Evolutionary conservation across 352 stramenopile genomes (phyloP).

Genomic region (Globisporangium carolinianum): DNA sequence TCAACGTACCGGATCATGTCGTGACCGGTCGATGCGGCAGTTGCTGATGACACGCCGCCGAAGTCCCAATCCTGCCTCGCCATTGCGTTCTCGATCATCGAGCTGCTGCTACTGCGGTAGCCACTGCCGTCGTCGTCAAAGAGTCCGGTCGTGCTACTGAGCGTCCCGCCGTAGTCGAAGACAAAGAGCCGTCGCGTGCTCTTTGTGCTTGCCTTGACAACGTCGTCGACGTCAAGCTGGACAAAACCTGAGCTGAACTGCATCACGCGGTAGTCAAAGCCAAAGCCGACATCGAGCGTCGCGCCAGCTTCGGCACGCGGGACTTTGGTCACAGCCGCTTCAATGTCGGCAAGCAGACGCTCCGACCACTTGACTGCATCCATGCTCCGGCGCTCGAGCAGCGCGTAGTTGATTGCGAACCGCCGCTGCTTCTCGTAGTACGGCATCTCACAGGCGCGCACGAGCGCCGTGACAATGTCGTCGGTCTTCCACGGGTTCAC

Average conservation of each 20-base stretch:
- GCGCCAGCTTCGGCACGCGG: slow-evolving; percentile 34
- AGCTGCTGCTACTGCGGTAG: slow-evolving; percentile 3
- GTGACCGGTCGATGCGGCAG: slow-evolving; percentile 5
- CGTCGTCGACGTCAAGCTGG: slow-evolving; percentile 84
- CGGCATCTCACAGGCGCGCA: slow-evolving; percentile 64
- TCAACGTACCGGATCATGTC: slow-evolving; percentile 52
- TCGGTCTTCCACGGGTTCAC: slow-evolving; percentile 97
- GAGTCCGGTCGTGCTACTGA: slow-evolving; percentile 70
- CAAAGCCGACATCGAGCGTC: slow-evolving; percentile 90
- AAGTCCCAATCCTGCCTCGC: too few relatives aligned
- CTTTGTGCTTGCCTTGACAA: slow-evolving; percentile 76
- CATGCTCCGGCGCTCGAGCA: slow-evolving; percentile 56
- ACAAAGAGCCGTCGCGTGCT: slow-evolving; percentile 87
- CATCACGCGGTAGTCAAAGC: slow-evolving; percentile 94
- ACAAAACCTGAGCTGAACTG: slow-evolving; percentile 93
- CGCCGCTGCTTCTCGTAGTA: slow-evolving; percentile 72
- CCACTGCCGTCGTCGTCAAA: slow-evolving; percentile 44
- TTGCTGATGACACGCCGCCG: too few relatives aligned
- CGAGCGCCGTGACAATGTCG: slow-evolving; percentile 66
- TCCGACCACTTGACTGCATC: slow-evolving; percentile 91
- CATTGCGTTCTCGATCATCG: too few relatives aligned
- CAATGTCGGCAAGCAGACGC: slow-evolving; percentile 93
- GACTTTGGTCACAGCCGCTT: slow-evolving; percentile 55
- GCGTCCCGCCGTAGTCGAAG: slow-evolving; percentile 97
- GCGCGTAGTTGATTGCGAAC: slow-evolving; percentile 79